Conservation (phyloP, 2,329 filamentous ascomycete species). For the Rhytidhysteron rufulum region DNA sequence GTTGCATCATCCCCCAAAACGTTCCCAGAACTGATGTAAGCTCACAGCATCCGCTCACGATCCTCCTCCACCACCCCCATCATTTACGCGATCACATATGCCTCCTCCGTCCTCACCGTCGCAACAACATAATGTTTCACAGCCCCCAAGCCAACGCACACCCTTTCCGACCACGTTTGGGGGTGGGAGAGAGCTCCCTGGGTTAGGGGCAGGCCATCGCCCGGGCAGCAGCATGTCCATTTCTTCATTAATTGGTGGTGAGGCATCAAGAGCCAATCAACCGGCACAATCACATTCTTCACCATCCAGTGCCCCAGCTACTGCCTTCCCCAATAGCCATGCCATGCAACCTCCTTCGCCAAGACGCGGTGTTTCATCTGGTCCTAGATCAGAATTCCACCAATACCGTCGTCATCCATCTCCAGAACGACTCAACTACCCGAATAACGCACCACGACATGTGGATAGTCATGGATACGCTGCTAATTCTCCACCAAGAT, state of each 20-base stretch:
- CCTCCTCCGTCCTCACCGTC: constrained; percentile 49
- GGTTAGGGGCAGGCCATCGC: constrained; percentile 49
- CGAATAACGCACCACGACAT: constrained; percentile 18
- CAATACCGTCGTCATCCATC: constrained; percentile 34
- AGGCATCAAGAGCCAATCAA: constrained; percentile 38
- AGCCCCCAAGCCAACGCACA: constrained; percentile 40
- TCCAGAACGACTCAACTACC: constrained; percentile 32
- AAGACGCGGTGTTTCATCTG: constrained; percentile 28
- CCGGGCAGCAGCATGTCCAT: constrained; percentile 68
- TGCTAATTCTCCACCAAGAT: constrained; percentile 27
- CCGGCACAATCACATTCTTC: constrained; percentile 43
- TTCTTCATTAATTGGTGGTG: constrained; percentile 63
- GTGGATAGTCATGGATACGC: constrained; percentile 24
- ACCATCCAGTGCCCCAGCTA: constrained; percentile 34
- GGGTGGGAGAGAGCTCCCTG: constrained; percentile 53
- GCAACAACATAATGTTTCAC: constrained; percentile 36
- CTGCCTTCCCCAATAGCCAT: constrained; percentile 35
- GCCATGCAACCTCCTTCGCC: constrained; percentile 48
- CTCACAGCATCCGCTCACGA: constrained; percentile 34
- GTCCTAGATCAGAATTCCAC: constrained; percentile 29
- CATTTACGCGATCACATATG: constrained; percentile 45
- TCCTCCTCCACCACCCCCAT: constrained; percentile 36
- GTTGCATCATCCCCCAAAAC: no score
- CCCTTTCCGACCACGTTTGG: constrained; percentile 45
- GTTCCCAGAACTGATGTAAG: no score